Conservation (phyloP, 805 yeast species). For the Cyberlindnera xylosilytica region DNA sequence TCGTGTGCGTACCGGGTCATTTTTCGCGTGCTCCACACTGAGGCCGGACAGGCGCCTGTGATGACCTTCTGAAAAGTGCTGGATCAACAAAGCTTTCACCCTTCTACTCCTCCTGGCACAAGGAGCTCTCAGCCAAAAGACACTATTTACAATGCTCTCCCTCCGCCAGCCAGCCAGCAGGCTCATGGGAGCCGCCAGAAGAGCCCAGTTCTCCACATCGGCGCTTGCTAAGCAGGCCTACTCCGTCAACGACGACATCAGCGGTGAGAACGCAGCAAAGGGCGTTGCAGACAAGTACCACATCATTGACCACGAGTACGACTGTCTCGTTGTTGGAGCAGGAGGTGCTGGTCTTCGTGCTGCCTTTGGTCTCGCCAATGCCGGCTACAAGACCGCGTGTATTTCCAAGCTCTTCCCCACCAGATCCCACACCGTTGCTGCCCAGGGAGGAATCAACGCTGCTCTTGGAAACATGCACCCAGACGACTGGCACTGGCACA, state of each 20-base stretch:
- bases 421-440: slow-evolving; percentile 98
- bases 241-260: slow-evolving; percentile 38
- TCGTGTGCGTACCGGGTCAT: slow-evolving; percentile 13
- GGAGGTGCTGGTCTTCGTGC: slow-evolving; percentile 99
- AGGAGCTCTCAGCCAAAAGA: too few relatives aligned
- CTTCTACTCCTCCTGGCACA: neutral
- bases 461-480: slow-evolving; percentile 98
- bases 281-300: slow-evolving; percentile 72
- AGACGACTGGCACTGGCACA: slow-evolving; percentile 99
- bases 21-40: neutral
- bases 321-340: slow-evolving; percentile 96
- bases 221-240: slow-evolving; percentile 23
- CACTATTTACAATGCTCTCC: slow-evolving; percentile 20
- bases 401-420: slow-evolving; percentile 96
- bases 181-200: slow-evolving; percentile 12
- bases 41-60: neutral
- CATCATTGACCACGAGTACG: slow-evolving; percentile 95
- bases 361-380: slow-evolving; percentile 95
- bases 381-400: slow-evolving; percentile 97
- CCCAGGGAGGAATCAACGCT: slow-evolving; percentile 99
- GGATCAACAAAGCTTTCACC: slow-evolving; percentile 1
- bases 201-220: slow-evolving; percentile 24
- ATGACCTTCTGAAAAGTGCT: slow-evolving; percentile 4
- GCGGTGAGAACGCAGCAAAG: slow-evolving; percentile 50
- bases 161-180: slow-evolving; percentile 23